Base-by-base conservation (phyloP, 257 asterid genomes). In the Penstemon davidsonii region DNA sequence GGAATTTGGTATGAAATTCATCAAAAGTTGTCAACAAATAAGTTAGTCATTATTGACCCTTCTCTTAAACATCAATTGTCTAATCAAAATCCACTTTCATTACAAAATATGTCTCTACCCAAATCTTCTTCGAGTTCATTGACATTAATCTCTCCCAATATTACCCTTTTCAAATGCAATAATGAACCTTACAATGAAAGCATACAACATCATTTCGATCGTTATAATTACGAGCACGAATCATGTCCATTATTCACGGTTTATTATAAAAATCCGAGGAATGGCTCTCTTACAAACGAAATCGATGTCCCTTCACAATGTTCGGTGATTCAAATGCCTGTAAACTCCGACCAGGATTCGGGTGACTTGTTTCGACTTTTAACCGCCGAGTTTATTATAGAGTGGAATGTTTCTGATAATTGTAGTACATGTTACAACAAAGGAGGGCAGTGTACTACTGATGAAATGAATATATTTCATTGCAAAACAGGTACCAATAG, bases 371-470 rank as follows among this genome's bases (percentile, higher is more conserved):
- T 60, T n/a, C 5, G 65, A 1, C 1, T 52, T 60, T 43, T 83
- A 10, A 49, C 60, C 13, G 3, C 70, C 33, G 75, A 55, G 0
- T 76, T 67, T 63, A 45, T 25, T 2, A 44, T 87, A 0, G 76
- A 80, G 52, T 81, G 81, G 83, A 19, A 60, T 62, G 41, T 85
- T 8, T 72, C 82, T 3, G 63, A 62, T 10, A 60, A 25, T 40
- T 85, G 89, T 73, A 11, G 0, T 61, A 19, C 9, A 5, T 85
- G 87, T 41, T 43, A 67, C 55, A n/a, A 10, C 0, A 6, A 45
- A 15, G 89, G 87, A 65, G 82, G 86, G 39, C 74, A 68, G 62
- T 81, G 81, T 66, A 37, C 66, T 19, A 46, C 38, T 59, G 55
- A 55, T 52, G 37, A 0, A 6, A 11, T 0, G 45, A 63, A 68